Evolutionary conservation across 2,329 filamentous ascomycete species (phyloP).

Genomic region (Arthroderma uncinatum): DNA sequence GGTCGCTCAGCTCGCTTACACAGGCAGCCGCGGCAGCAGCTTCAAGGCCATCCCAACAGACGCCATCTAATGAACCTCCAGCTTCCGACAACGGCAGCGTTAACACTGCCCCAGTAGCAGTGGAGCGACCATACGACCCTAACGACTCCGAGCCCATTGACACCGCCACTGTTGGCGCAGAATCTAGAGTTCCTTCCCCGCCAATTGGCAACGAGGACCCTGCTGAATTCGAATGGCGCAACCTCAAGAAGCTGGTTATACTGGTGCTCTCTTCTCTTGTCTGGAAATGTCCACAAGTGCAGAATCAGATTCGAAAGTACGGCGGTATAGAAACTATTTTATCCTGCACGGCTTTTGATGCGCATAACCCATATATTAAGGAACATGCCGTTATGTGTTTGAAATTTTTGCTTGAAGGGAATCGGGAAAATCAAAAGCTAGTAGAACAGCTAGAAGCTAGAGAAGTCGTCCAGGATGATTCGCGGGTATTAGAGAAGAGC

Average conservation of each 20-base stretch:
- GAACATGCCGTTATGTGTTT: constrained; percentile 81
- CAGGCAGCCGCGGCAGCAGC: constrained; percentile 17
- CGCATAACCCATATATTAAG: constrained; percentile 86
- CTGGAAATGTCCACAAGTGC: constrained; percentile 74
- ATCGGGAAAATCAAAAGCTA: constrained; percentile 43
- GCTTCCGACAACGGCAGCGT: background rate
- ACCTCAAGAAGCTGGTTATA: constrained; percentile 86
- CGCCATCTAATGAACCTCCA: constrained; percentile 23
- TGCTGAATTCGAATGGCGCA: constrained; percentile 59
- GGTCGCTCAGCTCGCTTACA: constrained; percentile 44
- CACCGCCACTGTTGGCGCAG: constrained; percentile 27
- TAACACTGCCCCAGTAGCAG: constrained; percentile 33
- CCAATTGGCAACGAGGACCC: constrained; percentile 48
- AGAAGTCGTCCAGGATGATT: constrained; percentile 33
- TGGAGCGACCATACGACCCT: constrained; percentile 56
- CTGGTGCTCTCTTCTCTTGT: constrained; percentile 81
- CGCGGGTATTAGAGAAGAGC: constrained; percentile 28
- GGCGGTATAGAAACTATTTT: constrained; percentile 80
- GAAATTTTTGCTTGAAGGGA: constrained; percentile 54
- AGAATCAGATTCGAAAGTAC: constrained; percentile 74
- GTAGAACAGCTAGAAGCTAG: constrained; percentile 38
- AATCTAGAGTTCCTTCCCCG: constrained; percentile 37
- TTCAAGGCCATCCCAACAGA: constrained; percentile 23
- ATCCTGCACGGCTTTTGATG: constrained; percentile 82
- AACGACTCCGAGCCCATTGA: constrained; percentile 32